Base-by-base conservation (phyloP, 306 rosid genomes). In the Lathyrus oleraceus region DNA sequence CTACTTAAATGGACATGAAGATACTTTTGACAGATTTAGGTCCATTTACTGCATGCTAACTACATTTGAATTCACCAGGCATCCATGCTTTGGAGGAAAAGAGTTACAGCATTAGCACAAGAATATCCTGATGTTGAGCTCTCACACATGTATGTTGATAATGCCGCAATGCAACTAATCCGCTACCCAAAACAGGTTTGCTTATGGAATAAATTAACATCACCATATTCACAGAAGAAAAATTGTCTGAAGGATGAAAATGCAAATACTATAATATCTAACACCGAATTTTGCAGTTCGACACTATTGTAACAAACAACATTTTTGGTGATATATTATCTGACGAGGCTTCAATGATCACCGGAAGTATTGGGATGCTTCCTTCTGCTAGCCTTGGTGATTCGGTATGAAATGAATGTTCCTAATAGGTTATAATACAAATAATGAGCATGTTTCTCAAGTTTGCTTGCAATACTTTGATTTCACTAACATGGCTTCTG, bases 291-390 rank as follows among this genome's bases (percentile, higher is more conserved):
- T 74, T 78, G 84, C 91, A 90, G 98, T 90, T 94, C 30, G 97
- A 94, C 80, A 88, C 95, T 25, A 85, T 94, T 60, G 83, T 94
- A 74, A 94, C 98, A 15, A 90, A 94, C 89, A 94, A 90, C 83
- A 94, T 90, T 78, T 94, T 94, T 69, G 97, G 98, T 1, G 98
- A 94, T 65, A 94, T 94, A 80, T 79, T 94, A 78, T 90, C 98
- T 1, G 98, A 94, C 65, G 98, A 87, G 81, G 98, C 97, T 49
- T 89, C 98, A 67, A 94, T 94, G 98, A 81, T 94, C 52, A 88
- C 98, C 1, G 98, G 97, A 84, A 94, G 98, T 71, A 94, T 94
- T 78, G 98, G 98, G 67, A 94, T 94, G 98, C 97, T 94, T 78
- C 98, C 98, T 71, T 94, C 98, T 63, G 98, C 98, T 20, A 90